Evolutionary conservation across 2,329 filamentous ascomycete genomes (phyloP), one percentile per base, ranked within the genome.

Genomic region (Aureobasidium sp.): DNA sequence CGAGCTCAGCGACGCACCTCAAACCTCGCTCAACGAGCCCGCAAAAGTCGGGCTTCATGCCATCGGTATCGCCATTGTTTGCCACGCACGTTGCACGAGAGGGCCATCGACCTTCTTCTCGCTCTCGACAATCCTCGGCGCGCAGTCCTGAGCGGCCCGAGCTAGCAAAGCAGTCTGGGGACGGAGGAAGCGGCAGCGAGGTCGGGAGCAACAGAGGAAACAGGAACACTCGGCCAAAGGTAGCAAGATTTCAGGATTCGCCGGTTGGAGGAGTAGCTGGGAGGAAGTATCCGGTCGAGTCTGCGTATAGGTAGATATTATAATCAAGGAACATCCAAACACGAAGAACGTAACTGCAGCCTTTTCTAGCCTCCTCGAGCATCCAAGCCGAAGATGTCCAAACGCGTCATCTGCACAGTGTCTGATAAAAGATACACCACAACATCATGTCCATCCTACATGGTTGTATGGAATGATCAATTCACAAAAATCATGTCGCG

Each of bases 31-130:
- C 68, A 22, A 40, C 57, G 61, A 52, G 60, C 62, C 62, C 60
- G 47, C 29, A 31, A 50, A 68, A 70, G 2, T 66, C 64, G 27
- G 68, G 72, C 0, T 81, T 79, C 65, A 75, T 70, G 6, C 78
- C 78, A 2, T 77, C 75, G 2, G 75, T 75, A 47, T 70, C 72
- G 1, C 78, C 78, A 3, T 67, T 79, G 3, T 80, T 80, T 63
- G 78, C 78, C 4, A 76, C 77, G 0, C 75, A 77, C 17, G 73
- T 79, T 5, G 76, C 76, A 7, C 61, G 65, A n/a, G 63, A 59
- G 52, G 61, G 60, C 5, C 44, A 59, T 5, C 33, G 44, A n/a
- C 35, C 53, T 14, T 57, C 62, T 5, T 61, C 64, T 2, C 59
- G 47, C 3, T 56, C 58, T 9, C 47, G 64, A 15, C 40, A 39